phyloP scores from a whole-genome alignment of 306 rosid genomes.

The Pueraria montana region DNA sequence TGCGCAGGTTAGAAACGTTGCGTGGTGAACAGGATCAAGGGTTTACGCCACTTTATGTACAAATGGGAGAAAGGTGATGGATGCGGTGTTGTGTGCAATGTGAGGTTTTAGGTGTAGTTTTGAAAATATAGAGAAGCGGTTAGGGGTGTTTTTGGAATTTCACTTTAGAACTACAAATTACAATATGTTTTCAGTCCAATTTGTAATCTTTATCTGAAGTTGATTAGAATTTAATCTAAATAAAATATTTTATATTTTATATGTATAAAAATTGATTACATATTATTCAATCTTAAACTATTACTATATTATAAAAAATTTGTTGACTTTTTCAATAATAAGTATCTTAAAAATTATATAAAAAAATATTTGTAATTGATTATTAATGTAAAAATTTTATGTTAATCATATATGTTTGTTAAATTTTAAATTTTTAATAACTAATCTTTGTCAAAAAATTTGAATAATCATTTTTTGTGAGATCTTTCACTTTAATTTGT shows the following conservation, averaged over 20 bases:
- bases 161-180: not conserved
- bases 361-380: too few species aligned
- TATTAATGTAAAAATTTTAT: too few species aligned
- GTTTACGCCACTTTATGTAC: conserved; percentile 26
- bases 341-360: too few species aligned
- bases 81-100: not conserved
- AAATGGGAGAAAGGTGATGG: not conserved
- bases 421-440: too few species aligned
- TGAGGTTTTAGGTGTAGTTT: conserved; percentile 37
- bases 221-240: not conserved
- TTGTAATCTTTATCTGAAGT: not conserved
- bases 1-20: not conserved
- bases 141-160: not conserved
- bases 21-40: conserved; percentile 7
- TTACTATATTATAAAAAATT: too few species aligned
- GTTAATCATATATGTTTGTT: too few species aligned
- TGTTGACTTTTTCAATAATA: too few species aligned
- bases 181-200: not conserved
- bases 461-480: too few species aligned
- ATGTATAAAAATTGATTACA: not conserved
- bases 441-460: too few species aligned
- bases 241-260: not conserved
- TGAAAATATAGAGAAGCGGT: conserved; percentile 38
- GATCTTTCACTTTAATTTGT: too few species aligned
- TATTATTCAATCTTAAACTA: too few species aligned